Conservation (phyloP, 371 early-diverging fungal species). For the Lichtheimia ramosa region DNA sequence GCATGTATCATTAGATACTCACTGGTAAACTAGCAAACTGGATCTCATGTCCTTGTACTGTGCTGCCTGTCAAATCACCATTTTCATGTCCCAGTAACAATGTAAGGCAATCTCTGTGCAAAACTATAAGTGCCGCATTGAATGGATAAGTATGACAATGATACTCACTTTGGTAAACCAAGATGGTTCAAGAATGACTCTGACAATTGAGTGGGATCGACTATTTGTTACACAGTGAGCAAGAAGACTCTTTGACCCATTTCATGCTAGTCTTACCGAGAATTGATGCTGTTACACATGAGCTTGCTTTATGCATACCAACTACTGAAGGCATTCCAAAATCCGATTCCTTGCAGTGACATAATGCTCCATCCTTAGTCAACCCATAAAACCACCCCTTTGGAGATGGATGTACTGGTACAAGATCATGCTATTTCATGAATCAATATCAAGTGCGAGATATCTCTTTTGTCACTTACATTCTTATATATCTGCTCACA, state of each 20-base stretch:
- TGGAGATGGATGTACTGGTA: background rate
- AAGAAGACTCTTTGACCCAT: background rate
- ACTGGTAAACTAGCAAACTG: background rate
- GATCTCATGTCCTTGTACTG: background rate
- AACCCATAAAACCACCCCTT: background rate
- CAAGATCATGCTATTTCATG: background rate
- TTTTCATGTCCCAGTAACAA: background rate
- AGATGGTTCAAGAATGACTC: background rate
- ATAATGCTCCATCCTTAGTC: background rate
- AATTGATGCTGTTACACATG: background rate
- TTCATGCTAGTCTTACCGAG: background rate
- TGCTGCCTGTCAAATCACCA: background rate
- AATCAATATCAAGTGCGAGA: background rate
- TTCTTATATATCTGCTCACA: background rate
- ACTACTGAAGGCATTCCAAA: background rate
- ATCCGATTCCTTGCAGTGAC: background rate
- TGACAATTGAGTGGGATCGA: background rate
- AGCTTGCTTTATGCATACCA: background rate
- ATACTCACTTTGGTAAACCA: background rate
- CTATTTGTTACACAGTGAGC: background rate
- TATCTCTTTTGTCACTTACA: background rate
- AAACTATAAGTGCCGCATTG: background rate
- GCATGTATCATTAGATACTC: background rate
- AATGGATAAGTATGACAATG: background rate
- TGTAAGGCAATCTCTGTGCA: background rate